A percentile compares a stretch with the other conserved stretches of the same genome.
phyloP scores from a whole-genome alignment of 1,139 yeast species.

The Debaryomyces sp. region DNA sequence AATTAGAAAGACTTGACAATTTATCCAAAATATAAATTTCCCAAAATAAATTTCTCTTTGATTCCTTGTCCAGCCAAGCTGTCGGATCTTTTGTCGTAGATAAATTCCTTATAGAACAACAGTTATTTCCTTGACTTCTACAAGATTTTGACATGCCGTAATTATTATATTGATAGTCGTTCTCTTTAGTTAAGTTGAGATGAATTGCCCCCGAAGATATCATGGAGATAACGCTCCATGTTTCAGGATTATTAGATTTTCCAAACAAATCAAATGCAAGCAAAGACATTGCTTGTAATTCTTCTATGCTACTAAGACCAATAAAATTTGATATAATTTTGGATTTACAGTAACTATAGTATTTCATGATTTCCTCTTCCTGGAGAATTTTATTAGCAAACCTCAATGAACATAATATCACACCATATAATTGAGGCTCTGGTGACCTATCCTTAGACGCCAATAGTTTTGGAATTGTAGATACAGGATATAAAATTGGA shows the following conservation, averaged over 20 bases:
- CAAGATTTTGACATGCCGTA: constrained; percentile 7
- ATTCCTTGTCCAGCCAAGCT: constrained; percentile 25
- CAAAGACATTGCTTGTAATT: constrained; percentile 26
- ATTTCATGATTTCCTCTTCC: constrained; percentile 10
- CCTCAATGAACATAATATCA: constrained; percentile 12
- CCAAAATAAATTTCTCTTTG: constrained; percentile 26
- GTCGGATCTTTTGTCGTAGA: constrained; percentile 12
- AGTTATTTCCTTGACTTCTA: constrained; percentile 5
- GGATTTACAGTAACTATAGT: constrained; percentile 13
- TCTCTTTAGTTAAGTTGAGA: constrained; percentile 6
- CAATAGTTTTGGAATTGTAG: constrained; percentile 8
- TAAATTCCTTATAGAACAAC: constrained; percentile 15
- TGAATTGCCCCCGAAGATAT: constrained; percentile 8
- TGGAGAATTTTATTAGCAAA: constrained; percentile 1
- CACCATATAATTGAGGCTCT: constrained; percentile 12
- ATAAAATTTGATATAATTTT: constrained; percentile 23
- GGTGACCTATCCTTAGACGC: constrained; percentile 10
- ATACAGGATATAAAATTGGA: constrained; percentile 17
- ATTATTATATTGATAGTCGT: constrained; percentile 10
- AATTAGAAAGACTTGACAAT: constrained; percentile 3
- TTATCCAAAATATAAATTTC: constrained; percentile 27
- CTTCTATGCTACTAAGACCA: constrained; percentile 21
- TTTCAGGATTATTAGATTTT: constrained; percentile 24
- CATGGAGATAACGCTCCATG: constrained; percentile 26
- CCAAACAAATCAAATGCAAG: constrained; percentile 28